Conservation (phyloP, 192 early-diverging fungal species). For the Thamnidium elegans region DNA sequence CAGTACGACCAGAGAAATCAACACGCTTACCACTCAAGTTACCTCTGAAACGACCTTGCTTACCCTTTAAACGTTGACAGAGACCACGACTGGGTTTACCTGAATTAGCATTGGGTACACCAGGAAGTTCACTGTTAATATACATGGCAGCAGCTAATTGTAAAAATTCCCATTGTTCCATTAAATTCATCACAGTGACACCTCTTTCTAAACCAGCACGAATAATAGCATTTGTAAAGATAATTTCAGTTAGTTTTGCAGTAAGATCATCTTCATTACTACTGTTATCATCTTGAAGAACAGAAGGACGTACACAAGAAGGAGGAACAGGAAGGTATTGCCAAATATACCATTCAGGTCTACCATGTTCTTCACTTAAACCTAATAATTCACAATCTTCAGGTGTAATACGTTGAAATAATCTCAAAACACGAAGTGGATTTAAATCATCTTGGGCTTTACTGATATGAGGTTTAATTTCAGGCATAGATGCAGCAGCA, state of each 20-base stretch:
- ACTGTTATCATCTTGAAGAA: constrained; percentile 85
- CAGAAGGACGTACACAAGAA: constrained; percentile 91
- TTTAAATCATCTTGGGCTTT: constrained; percentile 95
- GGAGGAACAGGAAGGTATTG: constrained; percentile 94
- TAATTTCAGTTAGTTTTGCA: constrained; percentile 91
- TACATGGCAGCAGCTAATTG: constrained; percentile 94
- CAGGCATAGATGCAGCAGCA: constrained; percentile 69
- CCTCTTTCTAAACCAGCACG: constrained; percentile 60
- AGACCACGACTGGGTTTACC: constrained; percentile 80
- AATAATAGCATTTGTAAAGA: constrained; percentile 83
- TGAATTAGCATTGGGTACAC: constrained; percentile 62
- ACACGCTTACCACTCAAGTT: constrained; percentile 99
- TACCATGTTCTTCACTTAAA: constrained; percentile 75
- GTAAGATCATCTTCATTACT: constrained; percentile 98
- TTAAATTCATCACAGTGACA: constrained; percentile 64
- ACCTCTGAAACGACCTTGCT: constrained; percentile 97
- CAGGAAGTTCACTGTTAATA: constrained; percentile 93
- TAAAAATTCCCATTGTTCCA: constrained; percentile 97
- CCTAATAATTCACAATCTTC: constrained; percentile 97
- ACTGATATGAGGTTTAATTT: constrained; percentile 68
- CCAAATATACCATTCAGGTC: constrained; percentile 95
- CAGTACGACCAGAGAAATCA: constrained; percentile 97
- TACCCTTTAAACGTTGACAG: constrained; percentile 97
- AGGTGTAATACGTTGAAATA: constrained; percentile 84
- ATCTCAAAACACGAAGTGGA: constrained; percentile 77